Evolutionary conservation across 2,329 filamentous ascomycete genomes (phyloP), one percentile per base, ranked within the genome.

Genomic region (Neocucurbitaria cava): DNA sequence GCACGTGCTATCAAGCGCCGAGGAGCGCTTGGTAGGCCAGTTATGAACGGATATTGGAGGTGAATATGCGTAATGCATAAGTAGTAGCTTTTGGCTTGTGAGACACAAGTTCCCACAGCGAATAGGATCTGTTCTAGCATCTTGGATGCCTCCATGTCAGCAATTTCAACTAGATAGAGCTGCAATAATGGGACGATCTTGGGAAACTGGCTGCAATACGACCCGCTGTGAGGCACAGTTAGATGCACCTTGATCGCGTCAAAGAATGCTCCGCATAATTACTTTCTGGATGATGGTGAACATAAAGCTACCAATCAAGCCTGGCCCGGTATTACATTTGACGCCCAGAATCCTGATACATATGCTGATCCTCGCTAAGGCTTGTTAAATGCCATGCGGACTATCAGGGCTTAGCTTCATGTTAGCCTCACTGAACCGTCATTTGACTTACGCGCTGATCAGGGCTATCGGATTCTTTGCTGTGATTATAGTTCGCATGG

Each of bases 211-310:
- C 18, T n/a, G 17, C 46, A 31, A 47, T 45, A 24, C 24, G 26
- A 43, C 36, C 36, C 24, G 30, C 31, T 43, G 13, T 49, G 54
- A 36, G 54, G 54, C 50, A 49, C 46, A 20, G 42, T 24, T 36
- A 11, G 46, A 26, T n/a, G 23, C 24, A n/a, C 20, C 9, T 20
- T 35, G 13, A 45, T 54, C 38, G 54, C 42, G 24, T 35, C 30
- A 26, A 38, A 46, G 35, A 46, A 43, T 31, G 40, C 33, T 49
- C 26, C 42, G 35, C 20, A n/a, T 24, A 10, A 26, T 31, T 11
- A 35, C 38, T 24, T 15, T 24, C 20, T n/a, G 23, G 26, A 17
- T 17, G 41, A 7, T 5, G 13, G 30, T 13, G n/a, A 28, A 43
- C 26, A 23, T 24, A 31, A 43, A n/a, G 15, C 24, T 43, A 30